phyloP scores from a whole-genome alignment of 345 rosid species.

The Lepidium didymum region DNA sequence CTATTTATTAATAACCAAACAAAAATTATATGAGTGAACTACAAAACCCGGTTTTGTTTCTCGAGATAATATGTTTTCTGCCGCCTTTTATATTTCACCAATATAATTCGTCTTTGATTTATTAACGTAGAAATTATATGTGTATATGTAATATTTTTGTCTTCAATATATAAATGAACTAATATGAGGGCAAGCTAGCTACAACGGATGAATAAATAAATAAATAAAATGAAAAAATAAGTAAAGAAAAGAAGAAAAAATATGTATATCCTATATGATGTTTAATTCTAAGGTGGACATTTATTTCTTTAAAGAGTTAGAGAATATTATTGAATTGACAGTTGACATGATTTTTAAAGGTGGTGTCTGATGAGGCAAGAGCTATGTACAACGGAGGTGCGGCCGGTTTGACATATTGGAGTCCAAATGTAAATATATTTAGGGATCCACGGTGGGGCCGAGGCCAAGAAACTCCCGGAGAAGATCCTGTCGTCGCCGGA shows the following conservation, averaged over 20 bases:
- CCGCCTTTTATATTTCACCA: too few species aligned
- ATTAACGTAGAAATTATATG: background rate
- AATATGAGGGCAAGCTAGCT: slow-evolving; percentile 14
- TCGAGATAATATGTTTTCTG: too few species aligned
- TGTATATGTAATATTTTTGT: background rate
- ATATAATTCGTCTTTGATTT: too few species aligned
- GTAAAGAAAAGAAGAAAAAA: too few species aligned
- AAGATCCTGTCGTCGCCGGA: slow-evolving; percentile 72
- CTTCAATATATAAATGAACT: background rate
- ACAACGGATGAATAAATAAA: background rate
- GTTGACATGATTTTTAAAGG: slow-evolving; percentile 24
- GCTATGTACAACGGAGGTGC: slow-evolving; percentile 74
- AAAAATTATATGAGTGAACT: too few species aligned
- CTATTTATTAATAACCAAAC: too few species aligned
- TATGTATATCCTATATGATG: background rate
- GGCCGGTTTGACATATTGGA: slow-evolving; percentile 73
- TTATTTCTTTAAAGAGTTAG: background rate
- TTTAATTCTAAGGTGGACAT: background rate
- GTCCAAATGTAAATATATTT: slow-evolving; percentile 74
- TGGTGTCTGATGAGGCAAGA: slow-evolving; percentile 74
- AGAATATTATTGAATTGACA: background rate
- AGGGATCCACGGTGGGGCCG: slow-evolving; percentile 92
- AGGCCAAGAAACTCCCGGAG: slow-evolving; percentile 93
- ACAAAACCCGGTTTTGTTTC: too few species aligned
- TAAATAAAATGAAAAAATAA: too few species aligned